phyloP scores from a whole-genome alignment of 257 asterid genomes.

The Petunia axillaris region DNA sequence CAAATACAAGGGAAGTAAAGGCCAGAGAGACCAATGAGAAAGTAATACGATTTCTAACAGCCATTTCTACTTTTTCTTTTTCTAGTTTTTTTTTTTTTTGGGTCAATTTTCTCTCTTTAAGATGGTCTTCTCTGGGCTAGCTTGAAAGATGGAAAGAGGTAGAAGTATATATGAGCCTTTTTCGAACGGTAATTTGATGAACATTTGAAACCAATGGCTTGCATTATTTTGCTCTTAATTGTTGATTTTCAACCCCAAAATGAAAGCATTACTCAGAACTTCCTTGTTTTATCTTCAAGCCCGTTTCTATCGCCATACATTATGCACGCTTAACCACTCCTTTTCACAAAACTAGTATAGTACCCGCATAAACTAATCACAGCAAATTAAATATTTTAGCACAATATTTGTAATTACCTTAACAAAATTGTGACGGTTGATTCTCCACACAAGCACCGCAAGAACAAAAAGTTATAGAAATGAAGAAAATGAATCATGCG shows the following conservation, averaged over 20 bases:
- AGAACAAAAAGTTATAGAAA: too few relatives aligned
- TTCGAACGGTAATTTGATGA: neutral
- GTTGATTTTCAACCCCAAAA: neutral
- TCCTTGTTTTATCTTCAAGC: neutral
- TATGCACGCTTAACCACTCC: neutral
- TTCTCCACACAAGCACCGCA: too few relatives aligned
- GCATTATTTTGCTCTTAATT: slow-evolving; percentile 5
- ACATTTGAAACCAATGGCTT: neutral
- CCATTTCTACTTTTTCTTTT: neutral
- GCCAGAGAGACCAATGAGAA: slow-evolving; percentile 29
- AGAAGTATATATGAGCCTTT: neutral
- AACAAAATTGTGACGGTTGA: too few relatives aligned
- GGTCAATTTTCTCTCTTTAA: neutral
- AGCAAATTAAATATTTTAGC: too few relatives aligned
- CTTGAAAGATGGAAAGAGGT: neutral
- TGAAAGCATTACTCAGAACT: neutral
- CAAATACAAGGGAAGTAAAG: neutral
- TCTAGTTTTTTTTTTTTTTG: neutral
- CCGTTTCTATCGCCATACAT: neutral
- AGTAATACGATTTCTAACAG: neutral
- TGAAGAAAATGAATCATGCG: too few relatives aligned
- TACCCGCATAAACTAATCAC: too few relatives aligned
- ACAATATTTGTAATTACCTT: too few relatives aligned
- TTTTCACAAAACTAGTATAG: neutral
- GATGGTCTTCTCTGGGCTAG: slow-evolving; percentile 17